Evolutionary conservation across 192 early-diverging fungal species (phyloP).

Genomic region (Coemansia sp.): DNA sequence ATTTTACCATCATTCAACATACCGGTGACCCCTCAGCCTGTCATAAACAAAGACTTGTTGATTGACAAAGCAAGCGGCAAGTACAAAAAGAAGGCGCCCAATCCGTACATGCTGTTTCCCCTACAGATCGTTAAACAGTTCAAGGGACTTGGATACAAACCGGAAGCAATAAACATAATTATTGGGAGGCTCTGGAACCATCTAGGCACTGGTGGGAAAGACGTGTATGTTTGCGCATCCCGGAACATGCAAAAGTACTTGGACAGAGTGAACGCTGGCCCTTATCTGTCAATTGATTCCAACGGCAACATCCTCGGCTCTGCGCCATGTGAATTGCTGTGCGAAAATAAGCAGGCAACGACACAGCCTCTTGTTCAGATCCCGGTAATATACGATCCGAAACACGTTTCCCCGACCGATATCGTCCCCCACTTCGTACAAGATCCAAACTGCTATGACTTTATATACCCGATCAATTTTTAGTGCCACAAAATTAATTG

Average conservation of each 20-base stretch:
- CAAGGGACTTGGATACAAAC: conserved; percentile 16
- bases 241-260: conserved; percentile 11
- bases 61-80: conserved; percentile 7
- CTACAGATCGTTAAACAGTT: conserved; percentile 15
- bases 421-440: not conserved
- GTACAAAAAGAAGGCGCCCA: conserved; percentile 17
- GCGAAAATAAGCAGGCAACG: not conserved
- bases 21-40: not conserved
- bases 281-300: not conserved
- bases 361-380: not conserved
- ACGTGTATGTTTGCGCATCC: conserved; percentile 2
- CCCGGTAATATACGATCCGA: not conserved
- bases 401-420: not conserved
- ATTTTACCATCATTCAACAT: not conserved
- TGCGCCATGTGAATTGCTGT: not conserved
- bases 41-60: not conserved
- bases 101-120: conserved; percentile 33
- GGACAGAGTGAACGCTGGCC: not conserved
- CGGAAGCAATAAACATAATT: conserved; percentile 8
- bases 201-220: not conserved
- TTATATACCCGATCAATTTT: not conserved
- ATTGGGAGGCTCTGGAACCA: conserved; percentile 7
- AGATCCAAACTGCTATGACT: not conserved
- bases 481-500: not conserved
- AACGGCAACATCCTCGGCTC: not conserved